A percentile compares a stretch with the other conserved stretches of the same genome.
These are phyloP conservation scores for Ciborinia camelliae DNA, from an alignment of 2,329 filamentous ascomycete species.

Conservation along the genomic window DNA sequence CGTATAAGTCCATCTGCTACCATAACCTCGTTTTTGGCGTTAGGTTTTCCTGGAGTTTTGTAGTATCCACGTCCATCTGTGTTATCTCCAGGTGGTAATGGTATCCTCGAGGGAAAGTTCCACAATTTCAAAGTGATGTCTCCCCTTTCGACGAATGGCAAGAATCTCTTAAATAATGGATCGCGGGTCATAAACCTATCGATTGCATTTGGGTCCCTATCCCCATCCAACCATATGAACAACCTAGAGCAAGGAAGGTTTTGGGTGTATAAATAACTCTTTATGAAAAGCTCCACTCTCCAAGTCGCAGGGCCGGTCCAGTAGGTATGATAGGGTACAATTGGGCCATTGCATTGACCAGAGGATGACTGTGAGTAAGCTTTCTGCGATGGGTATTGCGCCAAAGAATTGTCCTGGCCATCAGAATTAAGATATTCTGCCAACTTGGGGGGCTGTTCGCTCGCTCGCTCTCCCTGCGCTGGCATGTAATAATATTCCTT, in stretches of 20 bases:
- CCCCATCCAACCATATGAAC: slow-evolving; percentile 53
- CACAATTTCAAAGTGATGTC: slow-evolving; percentile 51
- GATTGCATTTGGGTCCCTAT: slow-evolving; percentile 49
- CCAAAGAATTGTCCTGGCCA: slow-evolving; percentile 36
- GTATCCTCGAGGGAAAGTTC: slow-evolving; percentile 52
- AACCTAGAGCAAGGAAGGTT: slow-evolving; percentile 53
- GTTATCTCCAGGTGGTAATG: slow-evolving; percentile 48
- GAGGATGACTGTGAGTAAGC: slow-evolving; percentile 42
- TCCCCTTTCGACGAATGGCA: slow-evolving; percentile 51
- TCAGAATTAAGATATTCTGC: slow-evolving; percentile 39
- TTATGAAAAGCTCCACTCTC: slow-evolving; percentile 55
- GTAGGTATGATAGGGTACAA: slow-evolving; percentile 54
- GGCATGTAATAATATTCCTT: slow-evolving; percentile 51
- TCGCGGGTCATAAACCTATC: slow-evolving; percentile 50
- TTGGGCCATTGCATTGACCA: slow-evolving; percentile 53
- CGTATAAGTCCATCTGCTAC: slow-evolving; percentile 52
- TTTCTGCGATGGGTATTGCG: slow-evolving; percentile 37
- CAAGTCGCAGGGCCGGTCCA: slow-evolving; percentile 56
- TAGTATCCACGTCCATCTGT: slow-evolving; percentile 49
- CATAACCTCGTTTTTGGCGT: slow-evolving; percentile 36
- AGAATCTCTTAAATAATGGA: slow-evolving; percentile 50
- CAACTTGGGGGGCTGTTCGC: slow-evolving; percentile 34
- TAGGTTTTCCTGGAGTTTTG: slow-evolving; percentile 44
- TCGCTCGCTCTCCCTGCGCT: slow-evolving; percentile 33
- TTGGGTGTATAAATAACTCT: slow-evolving; percentile 55